A percentile compares a stretch with the other conserved stretches of the same genome.
Conservation (phyloP, 768 basidiomycete species). For the Mycena rosella region DNA sequence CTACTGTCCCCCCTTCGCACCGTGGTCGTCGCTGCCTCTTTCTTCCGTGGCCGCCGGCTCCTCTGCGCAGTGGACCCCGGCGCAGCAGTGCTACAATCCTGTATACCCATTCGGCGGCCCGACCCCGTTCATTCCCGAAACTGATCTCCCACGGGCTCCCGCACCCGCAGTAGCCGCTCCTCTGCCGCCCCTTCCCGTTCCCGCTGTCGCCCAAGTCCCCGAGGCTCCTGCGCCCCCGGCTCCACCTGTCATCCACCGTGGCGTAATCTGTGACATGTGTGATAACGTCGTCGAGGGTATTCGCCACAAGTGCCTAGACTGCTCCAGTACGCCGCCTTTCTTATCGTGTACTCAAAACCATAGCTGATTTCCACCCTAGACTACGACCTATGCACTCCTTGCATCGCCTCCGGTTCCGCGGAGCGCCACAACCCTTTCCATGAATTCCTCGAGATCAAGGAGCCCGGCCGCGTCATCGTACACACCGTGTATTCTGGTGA, state of each 20-base stretch:
- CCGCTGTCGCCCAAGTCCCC: conserved; percentile 34
- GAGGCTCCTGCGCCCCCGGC: conserved; percentile 40
- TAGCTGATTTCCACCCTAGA: conserved; percentile 53
- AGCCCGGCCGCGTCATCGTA: conserved; percentile 74
- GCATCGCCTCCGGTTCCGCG: conserved; percentile 62
- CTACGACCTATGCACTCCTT: conserved; percentile 77
- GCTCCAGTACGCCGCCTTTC: conserved; percentile 65
- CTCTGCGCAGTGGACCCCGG: neutral
- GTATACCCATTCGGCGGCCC: conserved; percentile 31
- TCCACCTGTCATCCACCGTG: conserved; percentile 62
- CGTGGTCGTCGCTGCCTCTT: conserved; percentile 18
- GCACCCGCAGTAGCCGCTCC: conserved; percentile 18
- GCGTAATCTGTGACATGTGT: conserved; percentile 79
- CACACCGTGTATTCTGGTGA: conserved; percentile 67
- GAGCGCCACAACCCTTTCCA: conserved; percentile 73
- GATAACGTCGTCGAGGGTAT: conserved; percentile 67
- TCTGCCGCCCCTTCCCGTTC: conserved; percentile 41
- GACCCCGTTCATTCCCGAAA: conserved; percentile 28
- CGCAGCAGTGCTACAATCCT: conserved; percentile 30
- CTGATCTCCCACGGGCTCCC: conserved; percentile 13
- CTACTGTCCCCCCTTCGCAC: conserved; percentile 33
- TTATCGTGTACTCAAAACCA: neutral
- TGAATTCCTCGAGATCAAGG: conserved; percentile 76
- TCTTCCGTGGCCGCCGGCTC: neutral
- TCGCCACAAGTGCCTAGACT: conserved; percentile 87